phyloP scores from a whole-genome alignment of 2,329 filamentous ascomycete genomes.

The Pestalotiopsis sp. region DNA sequence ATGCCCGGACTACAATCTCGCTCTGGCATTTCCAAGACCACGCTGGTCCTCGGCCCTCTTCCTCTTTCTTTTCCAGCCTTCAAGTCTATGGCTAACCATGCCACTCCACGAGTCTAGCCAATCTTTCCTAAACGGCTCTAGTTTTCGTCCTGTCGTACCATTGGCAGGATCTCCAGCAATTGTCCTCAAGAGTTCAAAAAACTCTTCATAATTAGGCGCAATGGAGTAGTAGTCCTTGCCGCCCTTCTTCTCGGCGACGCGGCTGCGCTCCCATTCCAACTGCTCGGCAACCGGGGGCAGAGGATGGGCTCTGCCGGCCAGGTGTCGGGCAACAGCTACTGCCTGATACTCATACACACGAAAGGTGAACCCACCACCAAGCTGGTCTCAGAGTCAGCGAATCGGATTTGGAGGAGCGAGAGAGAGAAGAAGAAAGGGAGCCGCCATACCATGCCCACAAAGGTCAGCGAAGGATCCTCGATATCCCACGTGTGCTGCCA shows the following conservation, averaged over 20 bases:
- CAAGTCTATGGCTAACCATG: conserved; percentile 32
- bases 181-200: conserved; percentile 40
- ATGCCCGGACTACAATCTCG: conserved; percentile 20
- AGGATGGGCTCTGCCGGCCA: conserved; percentile 32
- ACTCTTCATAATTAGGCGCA: conserved; percentile 36
- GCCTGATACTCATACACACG: conserved; percentile 42
- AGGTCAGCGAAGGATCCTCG: conserved; percentile 36
- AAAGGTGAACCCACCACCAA: conserved; percentile 39
- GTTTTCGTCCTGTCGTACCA: conserved; percentile 38
- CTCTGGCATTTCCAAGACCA: conserved; percentile 16
- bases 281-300: conserved; percentile 32
- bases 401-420: not conserved
- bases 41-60: conserved; percentile 29
- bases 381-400: conserved; percentile 19
- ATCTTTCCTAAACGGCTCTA: conserved; percentile 44
- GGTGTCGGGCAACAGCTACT: conserved; percentile 36
- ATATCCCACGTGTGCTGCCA: conserved; percentile 40
- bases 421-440: not conserved
- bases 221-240: conserved; percentile 36
- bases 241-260: conserved; percentile 30
- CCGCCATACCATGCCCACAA: conserved; percentile 36
- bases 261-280: conserved; percentile 33
- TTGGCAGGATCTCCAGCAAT: conserved; percentile 44
- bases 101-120: conserved; percentile 37
- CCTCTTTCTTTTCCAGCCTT: conserved; percentile 30